A percentile compares a stretch with the other conserved stretches of the same genome.
Conservation (phyloP, 257 asterid genomes). For the Solanum piurae region DNA sequence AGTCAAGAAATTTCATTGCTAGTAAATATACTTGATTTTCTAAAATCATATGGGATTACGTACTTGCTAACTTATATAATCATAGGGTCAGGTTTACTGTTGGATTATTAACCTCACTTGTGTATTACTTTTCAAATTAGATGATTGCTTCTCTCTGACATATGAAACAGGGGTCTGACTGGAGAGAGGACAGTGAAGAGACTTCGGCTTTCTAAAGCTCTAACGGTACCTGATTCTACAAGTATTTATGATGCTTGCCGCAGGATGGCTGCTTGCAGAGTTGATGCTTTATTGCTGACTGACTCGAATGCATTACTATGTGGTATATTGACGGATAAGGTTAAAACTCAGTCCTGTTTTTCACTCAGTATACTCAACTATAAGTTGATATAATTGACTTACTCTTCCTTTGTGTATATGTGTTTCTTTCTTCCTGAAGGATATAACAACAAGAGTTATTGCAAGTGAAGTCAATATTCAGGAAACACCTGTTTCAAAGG, state of each 20-base stretch:
- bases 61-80: neutral
- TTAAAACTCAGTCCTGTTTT: neutral
- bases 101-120: neutral
- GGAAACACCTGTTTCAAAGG: conserved; percentile 75
- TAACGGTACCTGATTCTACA: conserved; percentile 76
- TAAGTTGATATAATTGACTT: neutral
- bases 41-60: neutral
- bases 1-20: neutral
- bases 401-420: neutral
- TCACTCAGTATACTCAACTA: neutral
- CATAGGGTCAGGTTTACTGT: neutral
- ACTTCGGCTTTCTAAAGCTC: conserved; percentile 72
- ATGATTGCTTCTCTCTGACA: conserved; percentile 2
- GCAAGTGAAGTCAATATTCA: conserved; percentile 66
- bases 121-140: neutral
- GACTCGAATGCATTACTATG: conserved; percentile 89
- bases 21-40: neutral
- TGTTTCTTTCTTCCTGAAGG: conserved; percentile 26
- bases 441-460: conserved; percentile 72
- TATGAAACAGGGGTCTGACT: conserved; percentile 50
- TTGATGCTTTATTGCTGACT: conserved; percentile 80
- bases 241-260: conserved; percentile 75
- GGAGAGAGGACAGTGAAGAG: conserved; percentile 95
- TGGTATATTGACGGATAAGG: conserved; percentile 95
- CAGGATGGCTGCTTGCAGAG: conserved; percentile 79